Percentiles rank a stretch among this genome's conserved stretches.
phyloP scores from a whole-genome alignment of 495 filamentous ascomycete species.

The Podospora australis region DNA sequence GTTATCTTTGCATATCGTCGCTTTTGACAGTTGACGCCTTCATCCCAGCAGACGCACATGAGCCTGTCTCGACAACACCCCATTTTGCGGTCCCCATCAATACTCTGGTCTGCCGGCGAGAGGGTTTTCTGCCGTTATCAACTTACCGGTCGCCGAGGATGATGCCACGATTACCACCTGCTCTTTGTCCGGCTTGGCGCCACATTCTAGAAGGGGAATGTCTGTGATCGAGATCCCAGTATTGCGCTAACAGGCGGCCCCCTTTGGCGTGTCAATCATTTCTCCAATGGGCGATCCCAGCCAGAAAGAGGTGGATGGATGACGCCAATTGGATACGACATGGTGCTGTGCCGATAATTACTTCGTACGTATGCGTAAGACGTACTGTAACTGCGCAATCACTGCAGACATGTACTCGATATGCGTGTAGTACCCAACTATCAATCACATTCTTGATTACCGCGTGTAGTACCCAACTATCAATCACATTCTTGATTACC shows the following conservation, averaged over 20 bases:
- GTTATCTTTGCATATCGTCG: no score
- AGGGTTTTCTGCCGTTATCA: not conserved
- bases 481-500: no score
- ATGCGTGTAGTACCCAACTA: no score
- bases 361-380: not conserved
- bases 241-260: conserved; percentile 4
- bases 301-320: not conserved
- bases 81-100: not conserved
- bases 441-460: no score
- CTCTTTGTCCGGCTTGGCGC: conserved; percentile 10
- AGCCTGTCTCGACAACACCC: no score
- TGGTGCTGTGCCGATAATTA: not conserved
- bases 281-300: conserved; percentile 10
- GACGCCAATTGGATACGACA: no score
- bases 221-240: conserved; percentile 20
- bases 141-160: no score
- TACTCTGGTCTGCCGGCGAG: not conserved
- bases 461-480: no score
- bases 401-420: no score
- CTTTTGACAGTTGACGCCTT: no score
- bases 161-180: not conserved
- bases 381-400: no score
- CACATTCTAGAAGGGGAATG: conserved; percentile 18
- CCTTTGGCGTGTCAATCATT: conserved; percentile 12
- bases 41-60: no score